Evolutionary conservation across 2,329 filamentous ascomycete species (phyloP), one percentile per base, ranked within the genome.

Genomic region (Trichophyton schoenleinii): DNA sequence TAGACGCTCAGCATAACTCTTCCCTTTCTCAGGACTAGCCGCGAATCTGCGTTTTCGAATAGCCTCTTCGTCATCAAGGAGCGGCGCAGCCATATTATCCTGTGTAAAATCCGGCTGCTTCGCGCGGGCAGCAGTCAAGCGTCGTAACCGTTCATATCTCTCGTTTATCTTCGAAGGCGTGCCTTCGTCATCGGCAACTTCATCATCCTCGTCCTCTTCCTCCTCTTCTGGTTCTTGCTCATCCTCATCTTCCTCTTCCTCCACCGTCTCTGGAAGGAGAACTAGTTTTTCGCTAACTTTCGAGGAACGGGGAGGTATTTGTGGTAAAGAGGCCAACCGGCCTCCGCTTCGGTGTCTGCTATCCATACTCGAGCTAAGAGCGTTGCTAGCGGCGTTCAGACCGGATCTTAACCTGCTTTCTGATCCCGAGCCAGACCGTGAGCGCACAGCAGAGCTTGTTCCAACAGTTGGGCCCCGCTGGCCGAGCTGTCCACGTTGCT

Each of bases 221-320:
- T 69, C 66, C 4, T 68, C 66, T 64, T 68, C 62, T 55, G 64
- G 59, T 18, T 63, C 62, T 22, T 64, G 64, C 52, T 83, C 83
- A 60, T 82, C 80, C 31, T 80, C 80, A 15, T 75, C 73, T 11
- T 73, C 73, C 3, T 70, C 70, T 28, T 82, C 81, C 57, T 80
- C 78, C 2, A 80, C 79, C 0, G 91, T 87, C 70, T 96, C 92
- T 0, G 94, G 94, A 13, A 99, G 81, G 41, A 97, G 79, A 0
- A 99, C 94, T n/a, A 99, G 80, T 75, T 97, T 97, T 77, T 97
- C 90, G 73, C 89, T 96, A 65, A 95, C 87, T 74, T 97, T 96
- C 31, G 90, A 95, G 42, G 91, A 95, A 60, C 94, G 83, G 4
- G 89, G 87, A 0, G 92, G 94, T 66, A 96, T 79, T 65, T 83